Evolutionary conservation across 768 basidiomycete genomes (phyloP), one percentile per base, ranked within the genome.

Genomic region (Pholiota molesta): DNA sequence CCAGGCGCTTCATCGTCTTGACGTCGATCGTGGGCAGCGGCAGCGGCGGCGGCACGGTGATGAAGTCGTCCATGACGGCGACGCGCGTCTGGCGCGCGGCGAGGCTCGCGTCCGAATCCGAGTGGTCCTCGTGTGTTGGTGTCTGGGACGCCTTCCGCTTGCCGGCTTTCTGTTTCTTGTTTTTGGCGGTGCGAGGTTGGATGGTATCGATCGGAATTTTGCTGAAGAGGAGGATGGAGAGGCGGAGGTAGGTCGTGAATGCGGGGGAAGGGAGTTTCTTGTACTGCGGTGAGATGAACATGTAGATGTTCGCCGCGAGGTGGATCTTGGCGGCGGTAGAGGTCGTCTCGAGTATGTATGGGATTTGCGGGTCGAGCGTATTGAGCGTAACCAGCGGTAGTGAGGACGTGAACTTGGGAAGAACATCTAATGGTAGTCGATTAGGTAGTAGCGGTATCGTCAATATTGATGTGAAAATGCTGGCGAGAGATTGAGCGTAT

Each of bases 401-500:
- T 10, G 80, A 78, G 16, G 86, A 78, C 16, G 90, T 86, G 42
- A 98, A 78, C 23, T 81, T 74, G 3, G 86, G 85, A 37, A 97
- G 81, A 21, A 85, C 81, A 0, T 76, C 72, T 21, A 88, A 77
- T 37, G 86, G 90, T 51, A 91, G 77, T 8, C 86, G 89, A 72
- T 92, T 90, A 0, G 93, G 94, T 0, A 98, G 81, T 0, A 94
- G 76, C 0, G 92, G 90, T 47, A 96, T 78, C 1, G 88, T 82
- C 60, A 97, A 78, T 58, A 96, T 84, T 62, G 78, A 73, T 16
- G 77, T 69, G 57, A 91, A 65, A 29, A 91, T 67, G 17, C 73
- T 68, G 31, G 73, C 64, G 16, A 89, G 68, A 45, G 78, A 72
- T 62, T 63, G 66, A 6, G 72, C 28, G 65, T 76, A 78, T 47